Evolutionary conservation across 164 flowering plant species (phyloP), one percentile per base, ranked within the genome.

Genomic region (Magnolia officinalis): DNA sequence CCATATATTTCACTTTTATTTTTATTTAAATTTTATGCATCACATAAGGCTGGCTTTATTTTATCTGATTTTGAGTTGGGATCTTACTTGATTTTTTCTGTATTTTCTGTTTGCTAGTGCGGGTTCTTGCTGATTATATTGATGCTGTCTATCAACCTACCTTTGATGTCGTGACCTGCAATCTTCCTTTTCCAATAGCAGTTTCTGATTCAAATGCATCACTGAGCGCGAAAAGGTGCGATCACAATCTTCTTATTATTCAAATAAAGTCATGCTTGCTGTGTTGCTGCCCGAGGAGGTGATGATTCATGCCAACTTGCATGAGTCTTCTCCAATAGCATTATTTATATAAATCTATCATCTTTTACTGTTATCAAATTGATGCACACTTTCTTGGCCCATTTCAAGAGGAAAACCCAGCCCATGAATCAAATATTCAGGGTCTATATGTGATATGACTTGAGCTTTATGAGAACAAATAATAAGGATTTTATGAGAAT

Each of bases 131-230:
- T 77, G 78, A 70, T 66, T 45, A 59, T 14, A 13, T 37, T 77
- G 83, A 78, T 77, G 64, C 78, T 31, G 13, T 68, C 78, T 73
- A 11, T 80, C 76, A 14, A 63, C 69, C 24, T 74, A 73, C 75
- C 76, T 63, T 76, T 70, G 80, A 78, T 75, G 81, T 85, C 82
- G 58, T 71, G 80, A 79, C 85, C 85, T 84, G 78, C 83, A 79
- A 81, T 79, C 77, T 81, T 75, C 71, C 81, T 37, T 63, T 72
- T 71, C 74, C 50, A 73, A 31, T 64, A 52, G 72, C 59, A 65
- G 21, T 19, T 70, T 13, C 74, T 72, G 63, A 64, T 51, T 59
- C 80, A 71, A 51, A 29, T 9, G 50, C 29, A 14, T 66, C 61
- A 65, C 10, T 50, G 74, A 29, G 52, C 51, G 59, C 52, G 58